These are phyloP conservation scores for Colletotrichum agaves DNA, from an alignment of 2,329 filamentous ascomycete species.

Conservation along the genomic window DNA sequence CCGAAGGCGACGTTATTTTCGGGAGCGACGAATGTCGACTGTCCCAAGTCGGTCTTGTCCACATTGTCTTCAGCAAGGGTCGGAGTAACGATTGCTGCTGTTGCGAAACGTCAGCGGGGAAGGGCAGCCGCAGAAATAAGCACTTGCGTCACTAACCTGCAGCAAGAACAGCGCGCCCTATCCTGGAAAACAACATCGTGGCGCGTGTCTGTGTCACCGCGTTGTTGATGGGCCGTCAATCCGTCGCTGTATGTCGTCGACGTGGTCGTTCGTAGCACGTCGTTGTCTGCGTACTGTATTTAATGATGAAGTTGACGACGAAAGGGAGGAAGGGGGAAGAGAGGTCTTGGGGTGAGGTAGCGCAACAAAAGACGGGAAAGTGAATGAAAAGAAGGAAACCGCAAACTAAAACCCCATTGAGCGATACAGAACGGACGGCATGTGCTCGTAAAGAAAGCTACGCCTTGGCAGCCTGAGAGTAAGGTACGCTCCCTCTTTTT, in stretches of 20 bases:
- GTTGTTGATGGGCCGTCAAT: background rate
- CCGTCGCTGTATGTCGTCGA: background rate
- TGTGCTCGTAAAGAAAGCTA: background rate
- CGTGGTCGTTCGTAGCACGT: background rate
- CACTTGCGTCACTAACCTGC: conserved; percentile 33
- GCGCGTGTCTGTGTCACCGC: background rate
- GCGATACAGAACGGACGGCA: conserved; percentile 16
- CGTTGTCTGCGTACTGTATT: background rate
- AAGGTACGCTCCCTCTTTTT: background rate
- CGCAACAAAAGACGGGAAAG: background rate
- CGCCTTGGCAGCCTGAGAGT: conserved; percentile 17
- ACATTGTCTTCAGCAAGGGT: conserved; percentile 42
- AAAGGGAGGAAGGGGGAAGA: background rate
- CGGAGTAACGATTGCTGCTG: conserved; percentile 38
- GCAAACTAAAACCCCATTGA: conserved; percentile 20
- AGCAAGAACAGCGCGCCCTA: conserved; percentile 33
- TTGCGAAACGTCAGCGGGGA: background rate
- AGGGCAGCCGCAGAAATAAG: conserved; percentile 2
- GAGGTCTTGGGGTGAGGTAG: background rate
- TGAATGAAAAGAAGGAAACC: conserved; percentile 3
- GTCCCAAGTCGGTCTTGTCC: conserved; percentile 43
- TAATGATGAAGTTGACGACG: background rate
- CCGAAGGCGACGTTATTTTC: conserved; percentile 59
- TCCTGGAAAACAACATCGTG: conserved; percentile 35
- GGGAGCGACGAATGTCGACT: conserved; percentile 57